Base-by-base conservation (phyloP, 805 yeast species). In the Starmerella potacharoeniae region DNA sequence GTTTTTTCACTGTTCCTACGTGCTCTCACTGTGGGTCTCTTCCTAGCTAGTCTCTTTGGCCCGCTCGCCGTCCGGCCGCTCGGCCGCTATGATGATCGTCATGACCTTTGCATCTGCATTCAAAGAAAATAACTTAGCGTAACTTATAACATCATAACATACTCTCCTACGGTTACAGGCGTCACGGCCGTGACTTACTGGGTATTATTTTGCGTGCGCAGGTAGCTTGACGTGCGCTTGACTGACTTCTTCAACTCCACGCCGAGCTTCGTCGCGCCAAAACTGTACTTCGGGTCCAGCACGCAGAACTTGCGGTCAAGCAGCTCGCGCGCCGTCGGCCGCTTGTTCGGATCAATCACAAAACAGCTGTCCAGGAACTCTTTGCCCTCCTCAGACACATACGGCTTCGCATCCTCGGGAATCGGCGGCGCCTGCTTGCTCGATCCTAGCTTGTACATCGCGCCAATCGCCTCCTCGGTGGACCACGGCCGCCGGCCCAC, bases 401-500 rank as follows among this genome's bases (percentile, higher is more conserved):
- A 69, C 6, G 81, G 81, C 49, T 75, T 66, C 0, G 91, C 83
- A 55, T 89, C 96, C n/a, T 85, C 90, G 0, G 96, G 95, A 50
- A 95, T 89, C 0, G 98, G 98, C 3, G 99, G 98, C 0, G 96
- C 95, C 51, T 83, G 77, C 65, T 87, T 84, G 33, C 89, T 80
- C 57, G 84, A 84, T 5, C 97, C 97, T 8, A 72, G 68, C 70
- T 89, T 86, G 69, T 86, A 84, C 77, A 93, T 86, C 3, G 97
- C 98, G 47, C 96, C 93, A 28, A 90, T 86, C 14, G 91, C 95
- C 47, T 91, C 97, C 61, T 86, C 83, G 58, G 93, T 88, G 1
- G 95, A 86, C 99, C 99, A 93, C 0, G 98, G 98, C 55, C 98
- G 74, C 62, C 89, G 80, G 1, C 97, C 98, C 0, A 96, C 96